Base-by-base conservation (phyloP, 2,329 filamentous ascomycete genomes). In the Acrodontium crateriforme region DNA sequence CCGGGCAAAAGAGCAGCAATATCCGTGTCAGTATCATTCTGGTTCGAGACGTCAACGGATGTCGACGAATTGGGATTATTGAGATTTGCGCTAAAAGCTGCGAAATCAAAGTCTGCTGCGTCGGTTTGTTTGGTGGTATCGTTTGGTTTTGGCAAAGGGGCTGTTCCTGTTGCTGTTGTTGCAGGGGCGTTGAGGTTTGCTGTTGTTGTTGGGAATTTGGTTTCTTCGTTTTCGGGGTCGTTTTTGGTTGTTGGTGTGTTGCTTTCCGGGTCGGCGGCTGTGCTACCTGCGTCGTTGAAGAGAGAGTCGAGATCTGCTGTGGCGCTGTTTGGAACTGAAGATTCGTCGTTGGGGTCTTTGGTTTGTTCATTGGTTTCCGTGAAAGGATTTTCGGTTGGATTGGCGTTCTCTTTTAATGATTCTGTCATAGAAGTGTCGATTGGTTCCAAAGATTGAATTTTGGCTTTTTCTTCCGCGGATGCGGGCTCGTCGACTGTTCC, bases 1-100 rank as follows among this genome's bases (percentile, higher is more conserved):
- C 59, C 50, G 19, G 59, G 47, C 5, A 56, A 41, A 6, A 60
- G 45, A 2, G 54, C 49, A 7, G 45, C 47, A 16, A 58, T 48
- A 34, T 42, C 41, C 27, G 48, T 45, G 24, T 47, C 40, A 21
- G 39, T 42, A 15, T 39, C 42, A 16, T 30, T 29, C 15, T 27
- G 29, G 10, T 32, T 37, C n/a, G n/a, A n/a, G n/a, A n/a, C n/a
- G n/a, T n/a, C n/a, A n/a, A n/a, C n/a, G n/a, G n/a, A n/a, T n/a
- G n/a, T n/a, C n/a, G n/a, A n/a, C n/a, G n/a, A n/a, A n/a, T n/a
- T n/a, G 10, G 20, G 20, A 13, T 34, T 34, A 21, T 40, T 40
- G 24, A 38, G 38, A 22, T 23, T 29, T 21, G 31, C 34, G 24
- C 27, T 39, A 30, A 48, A 49, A 14, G 48, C 42, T 27, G 41